Evolutionary conservation across 495 filamentous ascomycete genomes (phyloP), one percentile per base, ranked within the genome.

Genomic region (Amphirosellinia nigrospora): DNA sequence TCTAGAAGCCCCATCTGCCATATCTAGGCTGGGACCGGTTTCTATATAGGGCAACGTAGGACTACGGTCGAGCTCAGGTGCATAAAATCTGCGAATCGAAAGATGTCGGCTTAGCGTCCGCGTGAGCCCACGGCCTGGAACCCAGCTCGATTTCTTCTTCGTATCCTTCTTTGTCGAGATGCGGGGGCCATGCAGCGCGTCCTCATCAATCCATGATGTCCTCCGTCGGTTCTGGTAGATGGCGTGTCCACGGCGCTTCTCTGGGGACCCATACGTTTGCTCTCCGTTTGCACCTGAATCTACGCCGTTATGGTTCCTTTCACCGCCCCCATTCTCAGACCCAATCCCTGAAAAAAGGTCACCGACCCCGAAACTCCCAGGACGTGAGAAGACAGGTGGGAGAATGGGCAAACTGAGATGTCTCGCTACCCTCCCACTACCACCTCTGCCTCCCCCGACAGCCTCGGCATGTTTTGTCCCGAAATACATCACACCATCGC

Each of bases 161-260:
- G 69, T 34, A 34, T 66, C 74, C 53, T 71, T 70, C 62, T 55
- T 34, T 50, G 76, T 64, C 58, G 74, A 74, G 9, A 82, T 56
- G 53, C 78, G 77, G 6, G 80, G 82, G 13, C 79, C 81, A 71
- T 84, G 80, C 7, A 83, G 50, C 50, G 79, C 79, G 45, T 83
- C 81, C 60, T 80, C 80, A 63, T 84, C 81, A 32, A 84, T 80
- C 80, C 80, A 83, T 9, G 77, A 73, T 15, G 75, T 55, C 58
- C 74, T 80, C 66, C 75, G 72, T 7, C 76, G 68, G 32, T 74
- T 64, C 38, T 74, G 65, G 45, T 76, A 73, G 32, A 78, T 56
- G 26, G 52, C 63, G 59, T 72, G 71, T 8, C 76, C 76, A 34
- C 66, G 70, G 19, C 73, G 68, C 64, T 76, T 78, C 39, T 76